Evolutionary conservation across 129 eudicot species (phyloP).

Genomic region (Flaveria brownii): DNA sequence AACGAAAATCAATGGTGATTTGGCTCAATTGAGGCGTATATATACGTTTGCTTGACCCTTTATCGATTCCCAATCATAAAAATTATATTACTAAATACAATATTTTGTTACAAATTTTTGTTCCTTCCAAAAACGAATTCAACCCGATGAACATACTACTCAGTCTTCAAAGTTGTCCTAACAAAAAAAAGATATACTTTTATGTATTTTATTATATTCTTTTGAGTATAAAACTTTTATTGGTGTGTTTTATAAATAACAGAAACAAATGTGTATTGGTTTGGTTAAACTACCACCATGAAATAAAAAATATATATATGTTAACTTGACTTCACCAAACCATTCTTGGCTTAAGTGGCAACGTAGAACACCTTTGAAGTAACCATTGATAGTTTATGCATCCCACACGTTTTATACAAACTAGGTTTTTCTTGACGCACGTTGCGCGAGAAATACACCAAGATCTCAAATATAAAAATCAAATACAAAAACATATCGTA

Average conservation of each 20-base stretch:
- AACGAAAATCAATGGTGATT: too few species aligned
- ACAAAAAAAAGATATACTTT: too few species aligned
- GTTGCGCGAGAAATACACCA: too few species aligned
- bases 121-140: neutral
- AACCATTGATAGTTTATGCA: constrained; percentile 20
- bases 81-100: too few species aligned
- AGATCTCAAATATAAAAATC: neutral
- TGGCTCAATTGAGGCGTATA: too few species aligned
- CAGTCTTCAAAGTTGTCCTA: neutral
- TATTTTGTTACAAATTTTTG: neutral
- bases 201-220: neutral
- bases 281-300: constrained; percentile 4
- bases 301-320: neutral
- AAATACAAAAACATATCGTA: too few species aligned
- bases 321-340: constrained; percentile 31
- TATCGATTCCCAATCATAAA: too few species aligned
- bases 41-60: too few species aligned
- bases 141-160: neutral
- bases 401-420: neutral
- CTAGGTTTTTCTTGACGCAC: too few species aligned
- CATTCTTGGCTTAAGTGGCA: constrained; percentile 45
- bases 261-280: neutral
- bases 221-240: neutral
- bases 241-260: neutral
- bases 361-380: constrained; percentile 39